phyloP scores from a whole-genome alignment of 176 grass and related monocot genomes.

The Zea luxurians region DNA sequence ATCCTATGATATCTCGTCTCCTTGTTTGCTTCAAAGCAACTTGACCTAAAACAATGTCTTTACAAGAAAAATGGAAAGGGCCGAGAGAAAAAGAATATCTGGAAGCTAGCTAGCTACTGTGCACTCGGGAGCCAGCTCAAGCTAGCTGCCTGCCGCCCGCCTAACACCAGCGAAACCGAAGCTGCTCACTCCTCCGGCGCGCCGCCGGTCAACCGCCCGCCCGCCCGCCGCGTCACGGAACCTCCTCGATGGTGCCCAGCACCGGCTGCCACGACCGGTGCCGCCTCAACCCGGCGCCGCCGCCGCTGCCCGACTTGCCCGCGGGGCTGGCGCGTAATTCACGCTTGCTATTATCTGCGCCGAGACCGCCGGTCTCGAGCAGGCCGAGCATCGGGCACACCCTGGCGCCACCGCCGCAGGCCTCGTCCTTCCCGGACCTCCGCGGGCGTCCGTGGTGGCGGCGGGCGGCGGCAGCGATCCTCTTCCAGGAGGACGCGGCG shows the following conservation, averaged over 20 bases:
- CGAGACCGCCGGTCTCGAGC: constrained; percentile 35
- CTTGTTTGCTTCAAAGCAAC: constrained; percentile 35
- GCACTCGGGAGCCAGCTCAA: constrained; percentile 49
- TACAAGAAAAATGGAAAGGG: neutral
- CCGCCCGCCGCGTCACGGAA: constrained; percentile 41
- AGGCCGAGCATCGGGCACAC: constrained; percentile 62
- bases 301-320: constrained; percentile 9
- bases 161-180: constrained; percentile 44
- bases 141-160: constrained; percentile 39
- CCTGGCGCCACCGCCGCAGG: constrained; percentile 22
- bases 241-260: constrained; percentile 84
- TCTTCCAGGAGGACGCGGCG: constrained; percentile 38
- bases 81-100: neutral
- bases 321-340: neutral
- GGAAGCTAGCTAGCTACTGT: constrained; percentile 38
- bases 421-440: neutral
- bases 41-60: constrained; percentile 21
- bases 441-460: too few relatives aligned
- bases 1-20: constrained; percentile 33
- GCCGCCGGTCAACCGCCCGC: neutral
- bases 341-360: neutral
- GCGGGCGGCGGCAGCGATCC: constrained; percentile 12
- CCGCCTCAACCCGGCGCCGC: constrained; percentile 16
- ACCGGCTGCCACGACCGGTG: constrained; percentile 61
- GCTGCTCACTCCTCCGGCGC: constrained; percentile 19